Conservation (phyloP, 2,329 filamentous ascomycete species). For the Claviceps pazoutovae region DNA sequence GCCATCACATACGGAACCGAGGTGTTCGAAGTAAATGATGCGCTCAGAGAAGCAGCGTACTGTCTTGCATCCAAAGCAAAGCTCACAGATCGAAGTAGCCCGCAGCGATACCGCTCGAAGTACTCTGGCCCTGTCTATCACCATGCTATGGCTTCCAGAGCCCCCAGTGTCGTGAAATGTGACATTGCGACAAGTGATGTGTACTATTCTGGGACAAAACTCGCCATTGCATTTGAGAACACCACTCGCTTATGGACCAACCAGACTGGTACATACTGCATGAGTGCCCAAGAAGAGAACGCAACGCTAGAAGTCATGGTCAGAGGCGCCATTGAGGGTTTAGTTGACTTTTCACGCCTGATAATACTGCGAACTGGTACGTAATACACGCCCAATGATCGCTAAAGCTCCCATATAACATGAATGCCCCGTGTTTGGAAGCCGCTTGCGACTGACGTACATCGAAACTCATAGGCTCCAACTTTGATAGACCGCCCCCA, state of each 20-base stretch:
- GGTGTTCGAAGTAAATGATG: conserved; percentile 51
- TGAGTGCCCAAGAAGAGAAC: conserved; percentile 61
- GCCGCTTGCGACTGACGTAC: not conserved
- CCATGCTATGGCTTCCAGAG: conserved; percentile 27
- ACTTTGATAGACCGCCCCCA: conserved; percentile 57
- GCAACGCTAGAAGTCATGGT: conserved; percentile 53
- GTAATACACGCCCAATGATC: conserved; percentile 1
- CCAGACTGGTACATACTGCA: conserved; percentile 53
- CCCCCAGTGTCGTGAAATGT: conserved; percentile 46
- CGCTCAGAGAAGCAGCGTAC: conserved; percentile 39
- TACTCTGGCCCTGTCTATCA: conserved; percentile 30
- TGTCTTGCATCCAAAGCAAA: conserved; percentile 34
- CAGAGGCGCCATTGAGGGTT: conserved; percentile 38
- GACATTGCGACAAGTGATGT: conserved; percentile 59
- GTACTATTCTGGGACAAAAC: conserved; percentile 50
- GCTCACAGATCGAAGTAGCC: conserved; percentile 35
- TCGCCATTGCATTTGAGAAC: conserved; percentile 51
- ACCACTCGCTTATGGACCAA: conserved; percentile 52
- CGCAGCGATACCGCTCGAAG: conserved; percentile 37
- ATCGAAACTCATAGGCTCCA: conserved; percentile 29
- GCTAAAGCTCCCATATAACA: too few species aligned
- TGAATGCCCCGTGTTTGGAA: not conserved
- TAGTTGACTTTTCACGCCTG: conserved; percentile 52
- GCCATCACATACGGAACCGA: conserved; percentile 51
- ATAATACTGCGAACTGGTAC: conserved; percentile 51